These are phyloP conservation scores for Pythium aquatile DNA, from an alignment of 352 stramenopile species.

Conservation along the genomic window DNA sequence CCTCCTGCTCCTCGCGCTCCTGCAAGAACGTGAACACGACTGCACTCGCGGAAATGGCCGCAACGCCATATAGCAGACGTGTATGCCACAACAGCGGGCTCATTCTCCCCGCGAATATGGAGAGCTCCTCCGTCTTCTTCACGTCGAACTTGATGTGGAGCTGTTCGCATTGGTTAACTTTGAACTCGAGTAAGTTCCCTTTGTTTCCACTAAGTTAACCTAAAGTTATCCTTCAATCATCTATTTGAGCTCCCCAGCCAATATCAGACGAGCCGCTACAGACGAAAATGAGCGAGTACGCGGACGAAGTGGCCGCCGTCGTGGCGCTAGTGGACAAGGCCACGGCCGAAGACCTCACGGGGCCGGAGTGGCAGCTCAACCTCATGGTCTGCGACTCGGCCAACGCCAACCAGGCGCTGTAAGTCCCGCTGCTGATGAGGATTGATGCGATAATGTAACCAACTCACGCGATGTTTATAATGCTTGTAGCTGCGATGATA, in stretches of 20 bases:
- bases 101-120: background rate
- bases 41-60: constrained; percentile 75
- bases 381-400: constrained; percentile 67
- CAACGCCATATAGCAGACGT: constrained; percentile 68
- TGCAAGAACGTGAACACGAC: constrained; percentile 80
- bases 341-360: constrained; percentile 47
- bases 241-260: background rate
- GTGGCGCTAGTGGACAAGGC: constrained; percentile 54
- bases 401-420: constrained; percentile 51
- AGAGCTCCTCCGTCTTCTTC: background rate
- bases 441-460: background rate
- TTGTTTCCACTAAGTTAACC: background rate
- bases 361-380: constrained; percentile 72
- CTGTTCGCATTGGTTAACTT: background rate
- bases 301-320: constrained; percentile 36
- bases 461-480: background rate
- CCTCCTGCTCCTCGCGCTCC: constrained; percentile 72
- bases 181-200: background rate
- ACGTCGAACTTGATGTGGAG: background rate
- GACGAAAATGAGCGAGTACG: constrained; percentile 39
- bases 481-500: constrained; percentile 45
- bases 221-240: constrained; percentile 23
- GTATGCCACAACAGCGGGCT: constrained; percentile 45
- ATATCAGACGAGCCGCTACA: background rate
- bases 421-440: constrained; percentile 10